Conservation (phyloP, 768 basidiomycete species). For the Vararia minispora region DNA sequence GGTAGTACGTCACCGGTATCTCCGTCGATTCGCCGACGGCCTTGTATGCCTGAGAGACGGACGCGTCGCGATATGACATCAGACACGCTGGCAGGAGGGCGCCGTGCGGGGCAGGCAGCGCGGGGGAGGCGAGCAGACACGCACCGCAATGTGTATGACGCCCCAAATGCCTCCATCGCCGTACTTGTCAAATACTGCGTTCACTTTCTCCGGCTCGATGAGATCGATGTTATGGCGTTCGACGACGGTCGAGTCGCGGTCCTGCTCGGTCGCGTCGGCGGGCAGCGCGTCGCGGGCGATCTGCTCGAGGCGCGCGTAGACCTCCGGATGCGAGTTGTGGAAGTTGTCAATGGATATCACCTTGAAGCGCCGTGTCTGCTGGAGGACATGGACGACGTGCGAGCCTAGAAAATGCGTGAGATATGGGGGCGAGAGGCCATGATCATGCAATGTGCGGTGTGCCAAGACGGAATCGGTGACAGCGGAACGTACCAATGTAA, state of each 20-base stretch:
- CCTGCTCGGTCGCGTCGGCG: slow-evolving; percentile 47
- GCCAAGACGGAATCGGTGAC: slow-evolving; percentile 1
- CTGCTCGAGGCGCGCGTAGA: slow-evolving; percentile 67
- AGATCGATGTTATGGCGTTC: slow-evolving; percentile 66
- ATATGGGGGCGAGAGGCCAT: slow-evolving; percentile 8
- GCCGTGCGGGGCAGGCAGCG: too few species aligned
- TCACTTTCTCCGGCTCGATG: slow-evolving; percentile 58
- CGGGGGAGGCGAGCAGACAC: slow-evolving; percentile 19
- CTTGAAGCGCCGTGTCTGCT: slow-evolving; percentile 81
- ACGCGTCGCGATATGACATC: slow-evolving; percentile 2
- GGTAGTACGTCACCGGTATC: slow-evolving; percentile 87
- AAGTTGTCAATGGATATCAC: slow-evolving; percentile 94
- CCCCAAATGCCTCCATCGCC: slow-evolving; percentile 92
- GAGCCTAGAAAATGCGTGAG: slow-evolving; percentile 48
- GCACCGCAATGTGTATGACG: slow-evolving; percentile 87
- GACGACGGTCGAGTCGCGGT: slow-evolving; percentile 63
- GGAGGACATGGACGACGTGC: slow-evolving; percentile 80
- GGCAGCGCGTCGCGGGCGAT: slow-evolving; percentile 71
- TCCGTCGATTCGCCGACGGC: slow-evolving; percentile 96
- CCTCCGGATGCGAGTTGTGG: slow-evolving; percentile 77
- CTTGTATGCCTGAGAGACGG: slow-evolving; percentile 93
- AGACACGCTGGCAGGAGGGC: slow-evolving; percentile 1
- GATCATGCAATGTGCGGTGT: slow-evolving; percentile 8
- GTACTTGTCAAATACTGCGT: slow-evolving; percentile 73
- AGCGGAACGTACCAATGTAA: slow-evolving; percentile 59